Conservation (phyloP, 179 eudicot species). For the Sideroxylon spinosum region DNA sequence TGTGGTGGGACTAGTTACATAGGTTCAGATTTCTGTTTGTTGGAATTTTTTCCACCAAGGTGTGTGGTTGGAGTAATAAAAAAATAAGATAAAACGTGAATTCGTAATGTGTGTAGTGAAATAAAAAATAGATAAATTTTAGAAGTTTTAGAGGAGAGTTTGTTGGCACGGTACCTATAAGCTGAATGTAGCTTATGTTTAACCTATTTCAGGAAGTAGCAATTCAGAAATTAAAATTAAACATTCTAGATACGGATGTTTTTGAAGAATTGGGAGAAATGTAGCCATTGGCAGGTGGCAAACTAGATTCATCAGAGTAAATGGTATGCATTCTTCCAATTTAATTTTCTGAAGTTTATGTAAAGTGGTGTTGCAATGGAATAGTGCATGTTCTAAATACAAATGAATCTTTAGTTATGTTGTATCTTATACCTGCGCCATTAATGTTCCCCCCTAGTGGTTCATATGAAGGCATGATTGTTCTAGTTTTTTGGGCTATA, state of each 20-base stretch:
- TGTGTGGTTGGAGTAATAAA: too few relatives aligned
- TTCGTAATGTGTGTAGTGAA: too few relatives aligned
- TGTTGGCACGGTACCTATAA: too few relatives aligned
- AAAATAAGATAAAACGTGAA: too few relatives aligned
- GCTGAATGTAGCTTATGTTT: neutral
- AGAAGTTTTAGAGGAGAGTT: too few relatives aligned
- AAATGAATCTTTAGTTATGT: neutral
- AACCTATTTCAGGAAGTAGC: neutral
- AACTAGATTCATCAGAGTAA: neutral
- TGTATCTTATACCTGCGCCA: neutral
- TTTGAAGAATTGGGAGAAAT: neutral
- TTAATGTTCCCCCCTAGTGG: neutral
- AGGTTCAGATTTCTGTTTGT: neutral
- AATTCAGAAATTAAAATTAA: neutral
- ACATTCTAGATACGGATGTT: neutral
- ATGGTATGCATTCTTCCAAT: neutral
- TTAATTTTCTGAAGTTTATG: neutral
- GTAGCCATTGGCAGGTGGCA: neutral
- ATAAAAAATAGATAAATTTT: too few relatives aligned
- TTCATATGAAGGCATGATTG: neutral
- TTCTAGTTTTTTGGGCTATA: conserved; percentile 2
- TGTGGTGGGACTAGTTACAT: neutral
- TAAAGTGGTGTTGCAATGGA: neutral
- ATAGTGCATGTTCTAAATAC: neutral
- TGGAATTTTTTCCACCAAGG: neutral